Base-by-base conservation (phyloP, 2,329 filamentous ascomycete species). In the Fusarium sp. region DNA sequence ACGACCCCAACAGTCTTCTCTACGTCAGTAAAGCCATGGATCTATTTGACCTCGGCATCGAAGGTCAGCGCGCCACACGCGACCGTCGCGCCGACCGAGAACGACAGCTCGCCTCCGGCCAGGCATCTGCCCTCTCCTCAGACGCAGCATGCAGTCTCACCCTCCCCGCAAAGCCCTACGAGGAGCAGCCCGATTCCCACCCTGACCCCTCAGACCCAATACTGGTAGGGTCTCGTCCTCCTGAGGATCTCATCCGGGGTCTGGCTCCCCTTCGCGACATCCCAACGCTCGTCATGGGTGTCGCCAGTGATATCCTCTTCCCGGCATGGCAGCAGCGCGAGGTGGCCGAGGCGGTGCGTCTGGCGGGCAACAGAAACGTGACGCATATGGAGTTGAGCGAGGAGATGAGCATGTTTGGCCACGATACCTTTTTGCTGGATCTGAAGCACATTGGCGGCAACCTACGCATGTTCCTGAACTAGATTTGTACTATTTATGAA, bases 1-100 rank as follows among this genome's bases (percentile, higher is more conserved):
- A 98, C 78, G 96, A 99, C 76, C 90, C 96, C 28, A 99, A 99
- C 82, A 97, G 94, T 77, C 83, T 98, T 40, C 85, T 99, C 3
- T 99, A 99, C 79, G 94, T 99, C 60, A 97, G 94, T 79, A 99
- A 99, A 82, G 96, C 96, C 6, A 99, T 99, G 96, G 96, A 99
- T 78, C 86, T 99, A 12, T 99, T 99, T 79, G 96, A 99, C 76
- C 88, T 99, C 0, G 94, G 96, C 27, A 84, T 85, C 50, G 87
- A 89, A 41, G 90, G 92, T 76, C 93, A 95, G 77, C 80, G 83
- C 4, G 89, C 87, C 18, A 89, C 92, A 3, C 84, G 84, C 18
- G 77, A 84, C 34, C 88, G 94, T 30, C 86, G 95, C 15, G 84
- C 86, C 13, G 85, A 89, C 58, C 90, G 91, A 50, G 82, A 87